Evolutionary conservation across 1,139 yeast genomes (phyloP), one percentile per base, ranked within the genome.

Genomic region (Komagataea norvegica): DNA sequence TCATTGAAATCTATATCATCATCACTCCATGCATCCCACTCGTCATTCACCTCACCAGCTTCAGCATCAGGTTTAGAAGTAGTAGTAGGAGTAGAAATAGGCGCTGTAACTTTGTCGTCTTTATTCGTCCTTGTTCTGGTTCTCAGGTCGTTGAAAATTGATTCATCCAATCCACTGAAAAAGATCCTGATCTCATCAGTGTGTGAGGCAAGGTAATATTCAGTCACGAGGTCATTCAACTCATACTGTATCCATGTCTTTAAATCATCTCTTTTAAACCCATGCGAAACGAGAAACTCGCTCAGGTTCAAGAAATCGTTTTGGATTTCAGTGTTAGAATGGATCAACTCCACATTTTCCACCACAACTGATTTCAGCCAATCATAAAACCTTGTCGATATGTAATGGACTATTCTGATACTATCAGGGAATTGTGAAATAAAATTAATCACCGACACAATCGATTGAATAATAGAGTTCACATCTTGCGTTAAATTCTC

Each of bases 191-290:
- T 19, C 15, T 42, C 16, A 7, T 42, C 47, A 29, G 51, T 46
- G 27, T 49, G 52, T 11, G 30, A 27, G 14, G 44, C 43, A n/a
- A 50, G 21, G 24, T 42, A 48, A 19, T 42, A 47, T 10, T 51
- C 49, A 17, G 46, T 40, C 4, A 46, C 42, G 17, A 52, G 33
- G 2, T 40, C 42, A 26, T 45, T 36, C 18, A 52, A 32, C 8
- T 51, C 55, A 10, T 34, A 27, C 5, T 46, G 29, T 10, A 51
- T 47, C 55, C 55, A 52, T 8, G 36, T 44, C n/a, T 34, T 33
- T 17, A 51, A 28, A 25, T 46, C 43, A 20, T 40, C 38, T 31
- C 54, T 45, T 20, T 39, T 47, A 34, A 49, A 46, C 6, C 41
- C 40, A 18, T 35, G 29, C 3, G 36, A 18, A 7, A 29, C 27